A percentile compares a stretch with the other conserved stretches of the same genome.
Evolutionary conservation across 2,329 filamentous ascomycete species (phyloP).

Genomic region (Trichophyton schoenleinii): DNA sequence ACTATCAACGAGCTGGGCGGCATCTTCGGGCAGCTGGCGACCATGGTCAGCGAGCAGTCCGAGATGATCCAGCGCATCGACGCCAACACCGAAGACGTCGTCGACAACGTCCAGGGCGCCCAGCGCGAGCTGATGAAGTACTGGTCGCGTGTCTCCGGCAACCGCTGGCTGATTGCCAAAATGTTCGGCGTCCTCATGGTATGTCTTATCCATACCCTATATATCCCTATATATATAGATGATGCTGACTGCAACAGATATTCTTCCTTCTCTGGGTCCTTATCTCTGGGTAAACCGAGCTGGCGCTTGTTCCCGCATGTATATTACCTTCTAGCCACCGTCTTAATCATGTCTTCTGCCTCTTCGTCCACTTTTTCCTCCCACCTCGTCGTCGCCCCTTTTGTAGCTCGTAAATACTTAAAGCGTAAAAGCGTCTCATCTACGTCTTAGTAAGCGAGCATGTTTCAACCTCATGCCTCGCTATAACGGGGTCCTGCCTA

Average conservation of each 20-base stretch:
- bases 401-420: no score
- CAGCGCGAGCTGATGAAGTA: constrained; percentile 94
- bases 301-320: not conserved
- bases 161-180: constrained; percentile 85
- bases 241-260: constrained; percentile 6
- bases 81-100: constrained; percentile 92
- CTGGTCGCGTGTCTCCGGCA: constrained; percentile 86
- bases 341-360: not conserved
- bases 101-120: constrained; percentile 95
- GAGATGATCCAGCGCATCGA: constrained; percentile 98
- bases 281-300: constrained; percentile 10
- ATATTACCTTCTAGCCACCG: not conserved
- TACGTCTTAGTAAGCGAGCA: not conserved
- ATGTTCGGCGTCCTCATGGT: constrained; percentile 73
- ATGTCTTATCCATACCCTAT: not conserved
- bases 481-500: not conserved
- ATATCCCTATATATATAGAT: not conserved
- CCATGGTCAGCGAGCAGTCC: constrained; percentile 94
- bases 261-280: constrained; percentile 14
- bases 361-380: not conserved
- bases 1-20: constrained; percentile 85
- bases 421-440: not conserved
- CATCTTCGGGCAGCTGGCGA: constrained; percentile 86
- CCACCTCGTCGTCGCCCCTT: not conserved
- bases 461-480: not conserved